Conservation (phyloP, 305 asterid genomes). For the Vinca major region DNA sequence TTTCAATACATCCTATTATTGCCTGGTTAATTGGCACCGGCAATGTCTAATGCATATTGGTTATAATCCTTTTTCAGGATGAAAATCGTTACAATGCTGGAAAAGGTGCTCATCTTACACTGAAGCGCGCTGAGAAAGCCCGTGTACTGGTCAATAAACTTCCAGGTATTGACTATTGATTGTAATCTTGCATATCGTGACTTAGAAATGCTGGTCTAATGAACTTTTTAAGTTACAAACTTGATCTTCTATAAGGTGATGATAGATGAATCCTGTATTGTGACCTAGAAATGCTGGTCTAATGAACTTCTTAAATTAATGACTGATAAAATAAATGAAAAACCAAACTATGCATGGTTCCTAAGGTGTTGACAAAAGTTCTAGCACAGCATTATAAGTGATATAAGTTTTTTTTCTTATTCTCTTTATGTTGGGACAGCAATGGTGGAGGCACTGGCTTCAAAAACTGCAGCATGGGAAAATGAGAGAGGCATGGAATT, state of each 20-base stretch:
- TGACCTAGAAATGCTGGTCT: too few species aligned
- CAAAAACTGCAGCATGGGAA: conserved; percentile 79
- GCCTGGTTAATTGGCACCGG: neutral
- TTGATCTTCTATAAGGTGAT: neutral
- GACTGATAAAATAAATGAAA: neutral
- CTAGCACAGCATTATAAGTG: neutral
- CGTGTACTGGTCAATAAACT: conserved; percentile 79
- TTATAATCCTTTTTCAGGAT: conserved; percentile 43
- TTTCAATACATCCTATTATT: neutral
- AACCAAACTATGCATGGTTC: neutral
- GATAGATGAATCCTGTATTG: neutral
- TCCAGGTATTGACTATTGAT: conserved; percentile 48
- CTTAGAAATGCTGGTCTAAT: neutral
- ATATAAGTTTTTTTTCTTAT: conserved; percentile 1
- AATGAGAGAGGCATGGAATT: conserved; percentile 69
- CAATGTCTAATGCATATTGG: neutral
- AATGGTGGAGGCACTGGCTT: conserved; percentile 81
- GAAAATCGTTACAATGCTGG: conserved; percentile 98
- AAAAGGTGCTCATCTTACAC: conserved; percentile 87
- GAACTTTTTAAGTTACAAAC: neutral
- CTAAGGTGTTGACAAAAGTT: neutral
- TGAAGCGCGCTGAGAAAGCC: conserved; percentile 96
- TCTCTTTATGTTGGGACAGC: conserved; percentile 33
- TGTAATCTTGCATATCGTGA: neutral
- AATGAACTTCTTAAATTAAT: too few species aligned